Base-by-base conservation (phyloP, 257 asterid genomes). In the Pogostemon cablin region DNA sequence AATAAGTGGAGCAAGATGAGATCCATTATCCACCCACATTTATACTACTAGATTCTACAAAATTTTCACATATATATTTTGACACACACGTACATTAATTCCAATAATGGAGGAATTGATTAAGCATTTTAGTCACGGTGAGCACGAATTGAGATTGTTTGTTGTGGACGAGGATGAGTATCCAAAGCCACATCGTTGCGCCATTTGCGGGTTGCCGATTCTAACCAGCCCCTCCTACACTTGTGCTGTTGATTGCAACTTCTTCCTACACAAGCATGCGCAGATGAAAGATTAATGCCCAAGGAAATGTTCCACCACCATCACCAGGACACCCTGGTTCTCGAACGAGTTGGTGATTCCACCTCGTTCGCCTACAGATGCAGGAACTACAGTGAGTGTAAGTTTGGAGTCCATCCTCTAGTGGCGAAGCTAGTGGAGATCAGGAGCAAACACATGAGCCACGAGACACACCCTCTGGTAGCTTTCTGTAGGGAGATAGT, bases 91-190 rank as follows among this genome's bases (percentile, higher is more conserved):
- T n/a, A n/a, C n/a, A 42, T 9, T 5, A 3, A 3, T 48, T 17
- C 17, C 1, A 10, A 10, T 48, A 9, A 6, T 50, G 56, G 56
- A 54, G 38, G 5, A 17, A 4, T 54, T 35, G 6, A 17, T 54
- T 8, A 20, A 17, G 2, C 72, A 67, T 67, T 67, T 52, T 39
- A 67, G 72, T 5, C 72, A 67, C 32, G 32, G 32, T 43, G 32
- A 39, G 56, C 72, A 67, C 41, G 41, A 25, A 52, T 32, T 67
- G 40, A 42, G 7, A 2, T 12, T 39, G 4, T 39, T 64, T 39
- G 4, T 20, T 4, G 10, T 20, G 1, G 71, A 65, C 3, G 59
- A 41, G 17, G 63, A 52, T 67, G 6, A 49, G 2, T 1, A 53
- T 15, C 35, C 35, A 4, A 53, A 53, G 59, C 35, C 59, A 4